phyloP scores from a whole-genome alignment of 495 filamentous ascomycete species.

The Tuber melanosporum region DNA sequence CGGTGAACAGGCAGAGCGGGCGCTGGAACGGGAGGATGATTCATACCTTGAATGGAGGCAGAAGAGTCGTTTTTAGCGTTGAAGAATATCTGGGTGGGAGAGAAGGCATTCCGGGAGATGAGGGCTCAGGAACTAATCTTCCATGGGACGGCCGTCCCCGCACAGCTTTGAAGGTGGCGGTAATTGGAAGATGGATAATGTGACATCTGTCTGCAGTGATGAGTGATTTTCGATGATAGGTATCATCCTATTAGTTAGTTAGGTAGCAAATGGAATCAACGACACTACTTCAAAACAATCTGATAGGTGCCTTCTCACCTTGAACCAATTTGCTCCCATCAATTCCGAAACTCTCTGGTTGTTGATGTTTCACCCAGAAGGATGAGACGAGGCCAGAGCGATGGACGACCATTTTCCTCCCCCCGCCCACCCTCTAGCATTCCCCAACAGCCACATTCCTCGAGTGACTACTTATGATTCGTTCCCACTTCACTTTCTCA shows the following conservation, averaged over 20 bases:
- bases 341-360: neutral
- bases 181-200: neutral
- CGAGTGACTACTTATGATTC: slow-evolving; percentile 3
- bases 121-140: neutral
- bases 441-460: neutral
- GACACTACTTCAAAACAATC: neutral
- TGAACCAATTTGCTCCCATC: neutral
- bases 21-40: slow-evolving; percentile 43
- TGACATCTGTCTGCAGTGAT: neutral
- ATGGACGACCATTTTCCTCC: neutral
- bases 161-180: neutral
- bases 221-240: slow-evolving; percentile 1
- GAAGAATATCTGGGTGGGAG: neutral
- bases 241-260: neutral
- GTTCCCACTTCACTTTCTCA: neutral
- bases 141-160: neutral
- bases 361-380: slow-evolving; percentile 1
- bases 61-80: slow-evolving; percentile 34
- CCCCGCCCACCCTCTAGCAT: neutral
- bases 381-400: neutral
- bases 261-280: neutral
- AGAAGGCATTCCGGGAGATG: neutral
- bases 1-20: neutral
- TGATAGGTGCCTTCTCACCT: neutral
- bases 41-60: slow-evolving; percentile 42